A percentile compares a stretch with the other conserved stretches of the same genome.
Evolutionary conservation across 129 eudicot genomes (phyloP).

Genomic region (Glebionis coronaria): DNA sequence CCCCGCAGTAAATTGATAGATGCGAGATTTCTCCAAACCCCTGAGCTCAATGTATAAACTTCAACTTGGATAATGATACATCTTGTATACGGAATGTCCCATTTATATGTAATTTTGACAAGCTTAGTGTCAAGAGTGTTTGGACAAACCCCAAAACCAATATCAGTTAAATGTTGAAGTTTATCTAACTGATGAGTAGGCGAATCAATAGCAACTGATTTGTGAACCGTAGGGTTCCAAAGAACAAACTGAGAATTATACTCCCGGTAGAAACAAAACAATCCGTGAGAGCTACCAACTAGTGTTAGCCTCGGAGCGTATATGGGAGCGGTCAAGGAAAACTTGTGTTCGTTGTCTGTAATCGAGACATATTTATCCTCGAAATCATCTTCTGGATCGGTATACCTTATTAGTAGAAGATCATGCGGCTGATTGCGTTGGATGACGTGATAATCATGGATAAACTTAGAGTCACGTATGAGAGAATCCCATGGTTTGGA

Average conservation of each 20-base stretch:
- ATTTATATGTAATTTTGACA: background rate
- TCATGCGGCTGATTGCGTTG: background rate
- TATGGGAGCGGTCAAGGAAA: background rate
- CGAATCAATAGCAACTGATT: background rate
- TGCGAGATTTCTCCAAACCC: too few species aligned
- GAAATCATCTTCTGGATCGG: background rate
- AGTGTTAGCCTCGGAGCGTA: background rate
- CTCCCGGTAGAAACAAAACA: background rate
- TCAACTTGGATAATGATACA: too few species aligned
- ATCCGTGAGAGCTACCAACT: background rate
- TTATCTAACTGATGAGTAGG: background rate
- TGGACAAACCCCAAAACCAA: constrained; percentile 1
- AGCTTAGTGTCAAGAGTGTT: constrained; percentile 2
- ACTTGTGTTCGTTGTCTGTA: background rate
- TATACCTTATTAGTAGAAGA: background rate
- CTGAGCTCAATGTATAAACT: too few species aligned
- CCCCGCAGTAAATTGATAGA: too few species aligned
- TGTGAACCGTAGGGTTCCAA: background rate
- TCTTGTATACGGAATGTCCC: too few species aligned
- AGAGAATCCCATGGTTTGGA: constrained; percentile 9
- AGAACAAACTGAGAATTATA: background rate
- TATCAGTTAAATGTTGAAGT: too few species aligned
- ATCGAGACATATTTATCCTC: background rate
- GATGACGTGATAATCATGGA: background rate
- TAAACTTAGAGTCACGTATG: background rate